These are phyloP conservation scores for Saksenaea oblongispora DNA, from an alignment of 371 early-diverging fungal species.

Conservation along the genomic window DNA sequence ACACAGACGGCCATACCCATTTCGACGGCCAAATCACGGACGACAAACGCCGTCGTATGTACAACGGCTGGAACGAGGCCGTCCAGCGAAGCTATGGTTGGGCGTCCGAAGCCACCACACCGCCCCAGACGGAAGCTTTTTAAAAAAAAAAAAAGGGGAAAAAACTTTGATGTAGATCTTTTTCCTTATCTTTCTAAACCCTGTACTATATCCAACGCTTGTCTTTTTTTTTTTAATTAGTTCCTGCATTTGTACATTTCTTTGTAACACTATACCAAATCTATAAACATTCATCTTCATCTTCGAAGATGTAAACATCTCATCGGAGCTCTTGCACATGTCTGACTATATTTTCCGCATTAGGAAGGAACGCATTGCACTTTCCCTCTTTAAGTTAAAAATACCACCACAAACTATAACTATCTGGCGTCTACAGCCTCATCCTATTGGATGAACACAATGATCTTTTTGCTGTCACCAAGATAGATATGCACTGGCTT, in stretches of 20 bases:
- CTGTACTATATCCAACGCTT: neutral
- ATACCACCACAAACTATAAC: neutral
- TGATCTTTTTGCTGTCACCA: too few relatives aligned
- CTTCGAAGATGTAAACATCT: neutral
- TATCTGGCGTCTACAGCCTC: too few relatives aligned
- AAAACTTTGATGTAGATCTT: neutral
- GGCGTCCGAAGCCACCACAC: slow-evolving; percentile 30
- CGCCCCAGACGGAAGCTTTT: neutral
- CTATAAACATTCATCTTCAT: neutral
- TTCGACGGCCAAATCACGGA: slow-evolving; percentile 50
- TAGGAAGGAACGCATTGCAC: too few relatives aligned
- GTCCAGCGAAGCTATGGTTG: slow-evolving; percentile 76
- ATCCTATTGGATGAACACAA: neutral
- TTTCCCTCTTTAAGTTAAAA: too few relatives aligned
- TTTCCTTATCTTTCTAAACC: neutral
- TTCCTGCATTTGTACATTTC: slow-evolving; percentile 4
- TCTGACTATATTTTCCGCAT: too few relatives aligned
- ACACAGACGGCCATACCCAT: slow-evolving; percentile 32
- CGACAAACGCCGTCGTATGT: slow-evolving; percentile 64
- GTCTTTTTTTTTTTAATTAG: neutral
- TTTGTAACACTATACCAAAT: slow-evolving; percentile 4
- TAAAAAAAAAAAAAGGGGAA: neutral
- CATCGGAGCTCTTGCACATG: too few relatives aligned
- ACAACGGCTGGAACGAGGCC: slow-evolving; percentile 84
- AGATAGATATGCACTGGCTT: too few relatives aligned